These are phyloP conservation scores for Amylostereum areolatum DNA, from an alignment of 1,284 basidiomycete species.

Conservation along the genomic window DNA sequence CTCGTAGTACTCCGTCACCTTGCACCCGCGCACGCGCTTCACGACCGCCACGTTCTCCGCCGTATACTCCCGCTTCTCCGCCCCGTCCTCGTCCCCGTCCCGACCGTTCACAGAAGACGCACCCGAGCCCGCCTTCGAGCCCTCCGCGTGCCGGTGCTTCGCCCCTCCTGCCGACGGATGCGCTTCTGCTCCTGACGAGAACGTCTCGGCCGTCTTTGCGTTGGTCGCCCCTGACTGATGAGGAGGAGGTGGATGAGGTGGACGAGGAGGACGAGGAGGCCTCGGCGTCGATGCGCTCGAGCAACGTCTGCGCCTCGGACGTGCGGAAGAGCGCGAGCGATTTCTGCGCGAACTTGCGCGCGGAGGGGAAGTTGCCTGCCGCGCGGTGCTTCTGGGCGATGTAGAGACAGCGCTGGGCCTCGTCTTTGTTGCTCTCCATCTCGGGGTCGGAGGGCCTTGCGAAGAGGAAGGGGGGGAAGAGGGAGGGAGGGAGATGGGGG, in stretches of 20 bases:
- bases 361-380: conserved; percentile 67
- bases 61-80: conserved; percentile 81
- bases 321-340: conserved; percentile 82
- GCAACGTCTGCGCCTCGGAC: conserved; percentile 66
- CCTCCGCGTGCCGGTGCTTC: conserved; percentile 42
- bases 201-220: conserved; percentile 24
- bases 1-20: conserved; percentile 90
- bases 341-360: conserved; percentile 90
- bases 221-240: conserved; percentile 26
- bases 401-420: conserved; percentile 73
- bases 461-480: conserved; percentile 9
- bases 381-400: conserved; percentile 75
- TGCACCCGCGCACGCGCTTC: conserved; percentile 81
- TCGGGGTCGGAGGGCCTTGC: background rate
- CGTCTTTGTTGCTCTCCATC: conserved; percentile 90
- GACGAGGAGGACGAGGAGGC: conserved; percentile 27
- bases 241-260: conserved; percentile 28
- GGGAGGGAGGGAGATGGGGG: conserved; percentile 14
- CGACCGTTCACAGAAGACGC: conserved; percentile 18
- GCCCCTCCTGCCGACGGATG: conserved; percentile 65
- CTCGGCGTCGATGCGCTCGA: conserved; percentile 57
- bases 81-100: conserved; percentile 35
- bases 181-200: conserved; percentile 48
- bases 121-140: conserved; percentile 23
- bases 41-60: conserved; percentile 83